Percentiles rank a stretch among this genome's conserved stretches.
Evolutionary conservation across 1,284 basidiomycete species (phyloP).

Genomic region (Naganishia sp.): DNA sequence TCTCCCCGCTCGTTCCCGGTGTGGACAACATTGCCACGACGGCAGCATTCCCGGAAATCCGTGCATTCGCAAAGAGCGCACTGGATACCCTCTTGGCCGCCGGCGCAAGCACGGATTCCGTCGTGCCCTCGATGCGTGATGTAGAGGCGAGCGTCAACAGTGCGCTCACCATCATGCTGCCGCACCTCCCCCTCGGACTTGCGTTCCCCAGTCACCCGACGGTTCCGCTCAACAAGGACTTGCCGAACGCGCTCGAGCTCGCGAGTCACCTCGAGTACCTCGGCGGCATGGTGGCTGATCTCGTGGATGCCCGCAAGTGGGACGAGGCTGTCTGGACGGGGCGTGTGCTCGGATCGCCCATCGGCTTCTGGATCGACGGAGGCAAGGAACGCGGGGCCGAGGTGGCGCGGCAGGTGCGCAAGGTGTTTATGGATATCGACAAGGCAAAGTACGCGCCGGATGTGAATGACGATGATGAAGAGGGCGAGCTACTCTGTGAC

Average conservation of each 20-base stretch:
- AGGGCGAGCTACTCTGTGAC: slow-evolving; percentile 78
- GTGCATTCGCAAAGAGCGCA: slow-evolving; percentile 82
- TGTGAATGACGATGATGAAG: slow-evolving; percentile 70
- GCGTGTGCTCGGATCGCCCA: slow-evolving; percentile 66
- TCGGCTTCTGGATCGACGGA: slow-evolving; percentile 65
- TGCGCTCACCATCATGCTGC: slow-evolving; percentile 62
- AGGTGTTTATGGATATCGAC: slow-evolving; percentile 76
- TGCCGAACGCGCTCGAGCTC: slow-evolving; percentile 51
- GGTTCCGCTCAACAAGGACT: slow-evolving; percentile 46
- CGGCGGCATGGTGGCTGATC: slow-evolving; percentile 72
- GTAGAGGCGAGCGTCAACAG: slow-evolving; percentile 63
- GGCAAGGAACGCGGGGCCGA: slow-evolving; percentile 49
- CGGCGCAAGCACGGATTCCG: slow-evolving; percentile 71
- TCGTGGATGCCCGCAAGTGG: slow-evolving; percentile 70
- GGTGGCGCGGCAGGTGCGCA: slow-evolving; percentile 67
- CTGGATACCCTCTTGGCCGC: slow-evolving; percentile 73
- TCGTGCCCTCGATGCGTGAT: slow-evolving; percentile 65
- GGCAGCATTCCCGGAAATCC: slow-evolving; percentile 95
- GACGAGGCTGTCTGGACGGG: slow-evolving; percentile 70
- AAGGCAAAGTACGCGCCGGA: slow-evolving; percentile 58
- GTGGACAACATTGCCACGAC: slow-evolving; percentile 87
- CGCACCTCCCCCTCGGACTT: slow-evolving; percentile 62
- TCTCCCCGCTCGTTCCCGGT: slow-evolving; percentile 84
- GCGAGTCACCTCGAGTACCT: slow-evolving; percentile 65
- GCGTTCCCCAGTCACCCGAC: slow-evolving; percentile 55